Evolutionary conservation across 768 basidiomycete species (phyloP).

Genomic region (Agrocybe praecox): DNA sequence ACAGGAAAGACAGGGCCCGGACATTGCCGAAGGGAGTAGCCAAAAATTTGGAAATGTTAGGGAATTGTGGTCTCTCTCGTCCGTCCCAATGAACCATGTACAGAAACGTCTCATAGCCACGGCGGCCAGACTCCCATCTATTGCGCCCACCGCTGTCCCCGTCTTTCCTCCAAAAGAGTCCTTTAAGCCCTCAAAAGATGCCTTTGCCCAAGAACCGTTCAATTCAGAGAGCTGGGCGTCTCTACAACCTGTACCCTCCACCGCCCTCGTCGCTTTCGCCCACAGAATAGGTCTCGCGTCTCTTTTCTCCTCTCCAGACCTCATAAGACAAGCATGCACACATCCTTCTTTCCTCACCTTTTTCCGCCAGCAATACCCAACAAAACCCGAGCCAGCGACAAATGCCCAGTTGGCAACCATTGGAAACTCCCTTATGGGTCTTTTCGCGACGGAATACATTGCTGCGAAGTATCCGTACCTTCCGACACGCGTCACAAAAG

Average conservation of each 20-base stretch:
- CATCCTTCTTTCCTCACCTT: slow-evolving; percentile 69
- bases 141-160: slow-evolving; percentile 56
- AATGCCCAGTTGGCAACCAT: slow-evolving; percentile 78
- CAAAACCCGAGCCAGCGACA: slow-evolving; percentile 53
- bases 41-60: slow-evolving; percentile 24
- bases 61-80: not conserved
- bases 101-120: slow-evolving; percentile 52
- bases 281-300: slow-evolving; percentile 74
- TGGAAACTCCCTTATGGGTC: slow-evolving; percentile 88
- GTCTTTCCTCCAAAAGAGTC: slow-evolving; percentile 66
- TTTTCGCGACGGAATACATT: slow-evolving; percentile 87
- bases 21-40: slow-evolving; percentile 29
- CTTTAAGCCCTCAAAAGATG: slow-evolving; percentile 28
- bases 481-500: slow-evolving; percentile 89
- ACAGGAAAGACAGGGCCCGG: slow-evolving; percentile 14
- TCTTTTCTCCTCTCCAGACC: slow-evolving; percentile 52
- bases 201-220: slow-evolving; percentile 45
- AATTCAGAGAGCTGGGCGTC: slow-evolving; percentile 70
- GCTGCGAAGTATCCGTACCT: slow-evolving; percentile 84
- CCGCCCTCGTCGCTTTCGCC: slow-evolving; percentile 74
- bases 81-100: slow-evolving; percentile 55
- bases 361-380: slow-evolving; percentile 58
- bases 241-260: slow-evolving; percentile 69
- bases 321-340: slow-evolving; percentile 76
- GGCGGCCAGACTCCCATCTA: slow-evolving; percentile 51